A percentile compares a stretch with the other conserved stretches of the same genome.
Evolutionary conservation across 495 filamentous ascomycete species (phyloP).

Genomic region (Penicillium paradoxum): DNA sequence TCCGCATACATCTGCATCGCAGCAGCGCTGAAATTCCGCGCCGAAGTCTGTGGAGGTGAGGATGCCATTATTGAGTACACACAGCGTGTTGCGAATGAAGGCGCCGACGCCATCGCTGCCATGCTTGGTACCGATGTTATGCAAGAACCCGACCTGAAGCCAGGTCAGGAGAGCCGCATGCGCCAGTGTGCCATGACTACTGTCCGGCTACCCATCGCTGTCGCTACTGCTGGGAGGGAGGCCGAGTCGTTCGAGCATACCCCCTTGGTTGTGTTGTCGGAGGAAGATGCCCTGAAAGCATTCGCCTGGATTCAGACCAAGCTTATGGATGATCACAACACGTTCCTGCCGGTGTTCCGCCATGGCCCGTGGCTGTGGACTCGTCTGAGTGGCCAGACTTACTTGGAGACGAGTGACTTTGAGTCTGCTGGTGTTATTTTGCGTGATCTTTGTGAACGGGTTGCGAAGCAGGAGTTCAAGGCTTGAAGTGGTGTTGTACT

Average conservation of each 20-base stretch:
- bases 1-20: constrained; percentile 65
- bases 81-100: constrained; percentile 52
- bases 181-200: constrained; percentile 57
- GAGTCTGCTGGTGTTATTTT: constrained; percentile 60
- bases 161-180: constrained; percentile 49
- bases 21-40: constrained; percentile 63
- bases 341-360: constrained; percentile 60
- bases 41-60: constrained; percentile 70
- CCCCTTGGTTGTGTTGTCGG: constrained; percentile 24
- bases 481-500: neutral
- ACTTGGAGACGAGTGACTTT: constrained; percentile 73
- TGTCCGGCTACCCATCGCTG: constrained; percentile 63
- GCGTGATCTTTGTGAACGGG: constrained; percentile 56
- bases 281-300: constrained; percentile 32
- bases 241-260: neutral
- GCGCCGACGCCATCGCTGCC: constrained; percentile 51
- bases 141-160: constrained; percentile 32
- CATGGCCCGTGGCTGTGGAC: constrained; percentile 61
- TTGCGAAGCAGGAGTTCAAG: constrained; percentile 48
- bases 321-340: constrained; percentile 57
- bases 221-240: constrained; percentile 16
- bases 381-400: constrained; percentile 74
- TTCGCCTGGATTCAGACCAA: constrained; percentile 53
- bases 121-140: constrained; percentile 67
- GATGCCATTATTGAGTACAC: constrained; percentile 57